A percentile compares a stretch with the other conserved stretches of the same genome.
Conservation (phyloP, 495 filamentous ascomycete species). For the Podospora appendiculata region DNA sequence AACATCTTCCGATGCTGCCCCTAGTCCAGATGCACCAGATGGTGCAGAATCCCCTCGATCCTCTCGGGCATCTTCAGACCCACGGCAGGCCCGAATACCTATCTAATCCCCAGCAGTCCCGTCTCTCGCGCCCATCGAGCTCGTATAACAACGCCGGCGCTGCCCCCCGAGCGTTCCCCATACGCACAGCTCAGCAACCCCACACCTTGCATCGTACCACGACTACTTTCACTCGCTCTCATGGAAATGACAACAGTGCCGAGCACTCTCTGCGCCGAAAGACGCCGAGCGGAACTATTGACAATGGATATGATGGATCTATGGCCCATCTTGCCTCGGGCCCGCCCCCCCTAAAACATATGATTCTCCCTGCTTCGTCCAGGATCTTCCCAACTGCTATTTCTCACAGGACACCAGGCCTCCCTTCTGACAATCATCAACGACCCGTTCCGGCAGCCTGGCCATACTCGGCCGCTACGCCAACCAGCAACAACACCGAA, state of each 20-base stretch:
- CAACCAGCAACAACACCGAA: conserved; percentile 2
- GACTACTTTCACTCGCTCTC: conserved; percentile 25
- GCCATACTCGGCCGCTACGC: conserved; percentile 10
- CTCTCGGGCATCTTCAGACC: conserved; percentile 19
- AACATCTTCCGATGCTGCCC: conserved; percentile 30
- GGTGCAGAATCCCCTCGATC: conserved; percentile 37
- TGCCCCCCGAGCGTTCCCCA: conserved; percentile 29
- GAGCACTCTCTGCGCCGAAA: conserved; percentile 88
- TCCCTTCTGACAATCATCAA: conserved; percentile 2
- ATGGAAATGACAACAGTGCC: conserved; percentile 26
- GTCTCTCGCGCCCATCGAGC: conserved; percentile 7
- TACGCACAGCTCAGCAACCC: conserved; percentile 29
- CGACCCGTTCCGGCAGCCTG: conserved; percentile 12
- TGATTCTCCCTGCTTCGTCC: conserved; percentile 56
- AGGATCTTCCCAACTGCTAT: conserved; percentile 29
- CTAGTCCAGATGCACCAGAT: conserved; percentile 41
- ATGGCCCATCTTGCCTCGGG: conserved; percentile 66
- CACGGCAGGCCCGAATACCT: conserved; percentile 24
- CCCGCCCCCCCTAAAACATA: conserved; percentile 78
- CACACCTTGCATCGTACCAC: conserved; percentile 22
- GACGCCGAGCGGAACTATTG: conserved; percentile 87
- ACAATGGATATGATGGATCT: conserved; percentile 89
- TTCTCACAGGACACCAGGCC: conserved; percentile 8
- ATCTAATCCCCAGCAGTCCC: conserved; percentile 18
- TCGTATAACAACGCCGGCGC: conserved; percentile 11